Base-by-base conservation (phyloP, 139 green algal species). In the Eudorina sp. region DNA sequence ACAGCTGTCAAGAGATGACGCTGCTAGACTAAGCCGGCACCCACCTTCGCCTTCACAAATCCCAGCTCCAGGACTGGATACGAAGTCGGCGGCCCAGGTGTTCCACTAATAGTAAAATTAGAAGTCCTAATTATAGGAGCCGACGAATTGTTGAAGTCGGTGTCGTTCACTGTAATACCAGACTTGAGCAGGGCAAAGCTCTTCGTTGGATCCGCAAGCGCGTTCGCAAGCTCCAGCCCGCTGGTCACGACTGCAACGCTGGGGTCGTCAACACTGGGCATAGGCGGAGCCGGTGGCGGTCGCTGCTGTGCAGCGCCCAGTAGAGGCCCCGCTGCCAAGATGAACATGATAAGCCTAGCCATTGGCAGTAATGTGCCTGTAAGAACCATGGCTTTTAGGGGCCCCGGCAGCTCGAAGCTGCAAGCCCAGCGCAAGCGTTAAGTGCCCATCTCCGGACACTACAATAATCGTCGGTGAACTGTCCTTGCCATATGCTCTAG, bases 31-130 rank as follows among this genome's bases (percentile, higher is more conserved):
- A 48, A 76, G 68, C 36, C 34, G 36, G 36, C 68, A 51, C 43
- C 51, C 18, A 84, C 77, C 77, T 84, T 84, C 1, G 14, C 53
- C n/a, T n/a, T n/a, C n/a, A n/a, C n/a, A n/a, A n/a, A n/a, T n/a
- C n/a, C n/a, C n/a, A n/a, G n/a, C n/a, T n/a, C n/a, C n/a, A n/a
- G n/a, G n/a, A n/a, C n/a, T n/a, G n/a, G n/a, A n/a, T n/a, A n/a
- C 19, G 23, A 41, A 4, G 70, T 31, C 25, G 1, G 41, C 18
- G 18, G 25, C 19, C 18, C 41, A 0, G 41, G 41, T 14, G 2
- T 2, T 0, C 70, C 70, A 3, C 19, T 41, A 7, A 79, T 84
- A 19, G 77, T 84, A 36, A 84, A 70, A 14, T 84, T 72, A 21
- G 31, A 40, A 19, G 53, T n/a, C 45, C 48, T 55, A 25, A n/a